Base-by-base conservation (phyloP, 2,329 filamentous ascomycete genomes). In the Alternaria incomplexa region DNA sequence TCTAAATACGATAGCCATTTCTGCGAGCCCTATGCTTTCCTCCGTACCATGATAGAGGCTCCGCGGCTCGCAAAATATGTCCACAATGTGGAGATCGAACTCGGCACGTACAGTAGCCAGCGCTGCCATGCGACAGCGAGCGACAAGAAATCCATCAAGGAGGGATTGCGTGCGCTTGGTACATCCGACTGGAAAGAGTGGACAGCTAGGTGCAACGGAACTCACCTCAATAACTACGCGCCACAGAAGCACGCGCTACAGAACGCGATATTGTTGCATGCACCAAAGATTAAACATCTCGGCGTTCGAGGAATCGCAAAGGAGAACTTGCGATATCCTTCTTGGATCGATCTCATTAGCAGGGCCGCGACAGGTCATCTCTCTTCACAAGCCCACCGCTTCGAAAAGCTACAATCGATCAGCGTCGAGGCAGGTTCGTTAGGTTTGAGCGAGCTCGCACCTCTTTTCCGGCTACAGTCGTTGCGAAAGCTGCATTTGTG, bases 141-240 rank as follows among this genome's bases (percentile, higher is more conserved):
- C 12, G 75, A 78, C 36, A 74, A 74, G 30, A 70, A 71, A 53
- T 60, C 62, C 6, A 65, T 77, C 11, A 77, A 78, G 53, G 64
- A 70, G n/a, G 68, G 68, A 9, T 60, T 76, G 20, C 73, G 64
- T 32, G 44, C 23, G 6, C 55, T 73, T 2, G 56, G 64, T 17
- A 65, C 72, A 9, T 64, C 72, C 0, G 57, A 63, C 25, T 78
- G 76, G 76, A 77, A 77, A 57, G 28, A 32, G 2, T 73, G 67
- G 69, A 72, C 72, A 8, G 62, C 63, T 2, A 48, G 63, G 10
- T 77, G 73, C 47, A 76, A 74, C 36, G 50, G 65, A 11, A 23
- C 36, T 9, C 8, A 43, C 0, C 9, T 55, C 11, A 45, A 52
- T 13, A 56, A 70, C 17, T 54, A 71, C 15, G 67, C 36, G n/a